Percentiles rank a stretch among this genome's conserved stretches.
These are phyloP conservation scores for Ramaria rubella DNA, from an alignment of 768 basidiomycete genomes.

Conservation along the genomic window DNA sequence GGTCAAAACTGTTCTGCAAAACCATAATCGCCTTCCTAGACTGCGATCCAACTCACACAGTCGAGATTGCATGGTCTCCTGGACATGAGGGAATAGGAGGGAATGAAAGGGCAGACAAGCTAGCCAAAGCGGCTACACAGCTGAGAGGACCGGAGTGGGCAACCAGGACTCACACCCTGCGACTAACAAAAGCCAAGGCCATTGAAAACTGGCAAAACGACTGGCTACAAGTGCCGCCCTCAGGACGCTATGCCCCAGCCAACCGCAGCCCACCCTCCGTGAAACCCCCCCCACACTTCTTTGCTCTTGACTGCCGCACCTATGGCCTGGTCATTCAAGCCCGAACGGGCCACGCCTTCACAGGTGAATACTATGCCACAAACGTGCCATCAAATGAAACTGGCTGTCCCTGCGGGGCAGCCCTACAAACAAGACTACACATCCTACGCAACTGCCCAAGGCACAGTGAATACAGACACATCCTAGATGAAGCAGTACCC, in stretches of 20 bases:
- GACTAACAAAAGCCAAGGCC: background rate
- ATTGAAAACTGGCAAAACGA: background rate
- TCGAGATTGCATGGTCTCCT: slow-evolving; percentile 3
- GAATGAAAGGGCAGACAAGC: too few relatives aligned
- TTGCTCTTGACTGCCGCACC: background rate
- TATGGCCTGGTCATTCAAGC: background rate
- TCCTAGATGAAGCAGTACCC: background rate
- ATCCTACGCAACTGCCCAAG: slow-evolving; percentile 1
- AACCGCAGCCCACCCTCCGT: slow-evolving; percentile 1
- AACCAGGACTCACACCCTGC: background rate
- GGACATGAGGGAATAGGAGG: background rate
- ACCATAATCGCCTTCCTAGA: slow-evolving; percentile 9
- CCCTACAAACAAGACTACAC: slow-evolving; percentile 4
- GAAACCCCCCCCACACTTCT: background rate
- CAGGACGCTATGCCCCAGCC: background rate
- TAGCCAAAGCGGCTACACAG: too few relatives aligned
- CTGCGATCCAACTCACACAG: background rate
- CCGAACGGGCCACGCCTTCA: too few relatives aligned
- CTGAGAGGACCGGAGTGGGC: too few relatives aligned
- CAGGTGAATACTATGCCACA: too few relatives aligned
- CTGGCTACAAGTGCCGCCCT: background rate
- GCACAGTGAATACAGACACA: slow-evolving; percentile 1
- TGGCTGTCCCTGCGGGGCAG: background rate
- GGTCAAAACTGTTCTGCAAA: background rate
- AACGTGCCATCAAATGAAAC: background rate